Evolutionary conservation across 2,329 filamentous ascomycete genomes (phyloP).

Genomic region (Macrophomina tecta): DNA sequence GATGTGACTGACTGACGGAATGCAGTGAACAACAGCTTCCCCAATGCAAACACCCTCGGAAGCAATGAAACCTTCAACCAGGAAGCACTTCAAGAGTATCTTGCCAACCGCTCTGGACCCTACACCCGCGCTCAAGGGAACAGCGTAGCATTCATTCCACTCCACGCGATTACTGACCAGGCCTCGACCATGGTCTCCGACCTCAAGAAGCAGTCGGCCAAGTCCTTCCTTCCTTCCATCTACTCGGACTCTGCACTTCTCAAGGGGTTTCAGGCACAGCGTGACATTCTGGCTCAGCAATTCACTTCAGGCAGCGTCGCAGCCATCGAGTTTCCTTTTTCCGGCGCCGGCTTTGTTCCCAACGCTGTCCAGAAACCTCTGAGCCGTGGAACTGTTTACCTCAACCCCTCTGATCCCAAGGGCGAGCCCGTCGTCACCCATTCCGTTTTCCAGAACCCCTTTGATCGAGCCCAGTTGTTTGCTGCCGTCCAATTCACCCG

Average conservation of each 20-base stretch:
- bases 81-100: neutral
- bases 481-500: constrained; percentile 47
- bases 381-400: constrained; percentile 35
- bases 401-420: constrained; percentile 42
- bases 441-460: constrained; percentile 1
- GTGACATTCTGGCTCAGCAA: constrained; percentile 9
- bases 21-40: constrained; percentile 8
- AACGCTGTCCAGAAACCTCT: constrained; percentile 30
- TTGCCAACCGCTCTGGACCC: neutral
- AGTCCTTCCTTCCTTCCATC: constrained; percentile 32
- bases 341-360: constrained; percentile 47
- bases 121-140: constrained; percentile 18
- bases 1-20: neutral
- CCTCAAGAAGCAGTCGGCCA: constrained; percentile 32
- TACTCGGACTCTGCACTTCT: constrained; percentile 8
- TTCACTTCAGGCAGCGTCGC: constrained; percentile 33
- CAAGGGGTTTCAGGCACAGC: constrained; percentile 26
- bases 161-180: constrained; percentile 30
- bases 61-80: constrained; percentile 10
- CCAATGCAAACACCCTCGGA: neutral
- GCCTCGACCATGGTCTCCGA: constrained; percentile 31
- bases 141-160: constrained; percentile 32
- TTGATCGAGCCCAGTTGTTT: constrained; percentile 33
- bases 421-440: constrained; percentile 11
- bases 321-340: constrained; percentile 41